These are phyloP conservation scores for Linum trigynum DNA, from an alignment of 345 rosid species.

Conservation along the genomic window DNA sequence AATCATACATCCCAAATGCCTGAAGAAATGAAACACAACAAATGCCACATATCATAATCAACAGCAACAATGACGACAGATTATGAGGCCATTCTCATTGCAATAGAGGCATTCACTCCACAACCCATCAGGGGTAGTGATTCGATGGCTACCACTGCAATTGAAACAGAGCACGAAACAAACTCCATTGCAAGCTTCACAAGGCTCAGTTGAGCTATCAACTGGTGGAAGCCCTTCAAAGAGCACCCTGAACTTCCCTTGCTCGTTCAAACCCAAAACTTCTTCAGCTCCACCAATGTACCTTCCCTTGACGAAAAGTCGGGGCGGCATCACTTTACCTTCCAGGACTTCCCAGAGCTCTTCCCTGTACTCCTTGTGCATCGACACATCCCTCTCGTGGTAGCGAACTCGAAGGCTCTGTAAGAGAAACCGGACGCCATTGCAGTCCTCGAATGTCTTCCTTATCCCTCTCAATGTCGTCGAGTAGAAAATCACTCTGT, in stretches of 20 bases:
- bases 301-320: conserved; percentile 23
- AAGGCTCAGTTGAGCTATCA: conserved; percentile 7
- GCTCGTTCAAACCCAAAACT: conserved; percentile 20
- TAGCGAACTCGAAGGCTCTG: conserved; percentile 20
- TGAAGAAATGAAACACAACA: too few relatives aligned
- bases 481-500: conserved; percentile 21
- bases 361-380: conserved; percentile 25
- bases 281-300: conserved; percentile 26
- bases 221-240: conserved; percentile 18
- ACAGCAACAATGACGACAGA: conserved; percentile 21
- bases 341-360: conserved; percentile 20
- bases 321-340: conserved; percentile 19
- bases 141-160: conserved; percentile 23
- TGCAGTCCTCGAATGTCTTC: conserved; percentile 28
- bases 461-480: conserved; percentile 21
- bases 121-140: conserved; percentile 10
- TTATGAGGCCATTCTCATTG: conserved; percentile 25
- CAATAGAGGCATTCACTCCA: conserved; percentile 16
- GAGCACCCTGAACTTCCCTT: conserved; percentile 17
- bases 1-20: too few relatives aligned
- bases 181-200: conserved; percentile 22
- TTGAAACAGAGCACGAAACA: conserved; percentile 23
- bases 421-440: conserved; percentile 19
- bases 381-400: conserved; percentile 24
- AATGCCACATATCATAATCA: background rate